Evolutionary conservation across 1,284 basidiomycete species (phyloP), one percentile per base, ranked within the genome.

Genomic region (Cryptococcus amylolentus): DNA sequence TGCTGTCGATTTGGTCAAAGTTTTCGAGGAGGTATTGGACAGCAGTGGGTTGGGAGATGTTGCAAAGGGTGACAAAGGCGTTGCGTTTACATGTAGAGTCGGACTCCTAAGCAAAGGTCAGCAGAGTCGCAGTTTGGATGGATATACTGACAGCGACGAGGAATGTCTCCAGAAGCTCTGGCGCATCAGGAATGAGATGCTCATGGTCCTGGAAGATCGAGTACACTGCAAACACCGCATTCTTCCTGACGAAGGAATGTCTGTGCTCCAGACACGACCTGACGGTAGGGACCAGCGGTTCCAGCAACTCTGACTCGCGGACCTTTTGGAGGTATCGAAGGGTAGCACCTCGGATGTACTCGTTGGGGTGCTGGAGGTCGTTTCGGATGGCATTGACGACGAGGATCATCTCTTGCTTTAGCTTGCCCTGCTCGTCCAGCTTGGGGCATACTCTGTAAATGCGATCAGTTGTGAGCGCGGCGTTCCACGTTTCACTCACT

Each of bases 341-440:
- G 8, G 93, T 97, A 39, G 92, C 92, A 51, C 96, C 96, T 41
- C 96, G 90, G 67, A 98, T 98, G 79, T 98, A 99, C 81, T 99
- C 96, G 75, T 99, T 98, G 6, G 96, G 94, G 73, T 98, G 96
- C 89, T 98, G 95, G 55, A 98, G 84, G 80, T 98, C 95, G 78
- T 98, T 98, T 62, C 94, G 89, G 75, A 98, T 92, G 49, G 94
- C 94, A 72, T 98, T 98, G 70, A 95, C 94, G 47, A 98, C 95
- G 48, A 99, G 84, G 71, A 98, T 98, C 96, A 98, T 98, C 81
- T 98, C 96, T 79, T 98, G 96, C 83, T 97, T 98, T 69, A 98
- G 80, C 80, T 98, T 98, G 55, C 96, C 96, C 63, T 86, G 86
- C 64, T 98, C 94, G 69, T 98, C 96, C 66, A 96, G 88, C 78